Conservation (phyloP, 2,329 filamentous ascomycete genomes). For the Tolypocladium sp. region DNA sequence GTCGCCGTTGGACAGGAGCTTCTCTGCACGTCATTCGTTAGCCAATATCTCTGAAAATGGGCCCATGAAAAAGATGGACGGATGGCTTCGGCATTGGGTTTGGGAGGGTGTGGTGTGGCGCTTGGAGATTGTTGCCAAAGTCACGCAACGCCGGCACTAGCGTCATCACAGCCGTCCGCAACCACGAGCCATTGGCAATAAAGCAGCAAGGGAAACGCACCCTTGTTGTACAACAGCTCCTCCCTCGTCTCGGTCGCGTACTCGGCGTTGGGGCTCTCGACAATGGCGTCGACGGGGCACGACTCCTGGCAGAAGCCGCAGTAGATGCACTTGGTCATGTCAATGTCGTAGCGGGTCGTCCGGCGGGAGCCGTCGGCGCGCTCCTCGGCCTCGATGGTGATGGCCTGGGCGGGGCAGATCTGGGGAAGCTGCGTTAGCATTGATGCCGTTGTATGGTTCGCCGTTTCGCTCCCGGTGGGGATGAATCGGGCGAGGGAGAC, state of each 20-base stretch:
- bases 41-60: conserved; percentile 1
- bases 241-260: conserved; percentile 66
- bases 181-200: neutral
- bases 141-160: neutral
- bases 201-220: conserved; percentile 19
- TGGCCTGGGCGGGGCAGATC: conserved; percentile 95
- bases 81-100: neutral
- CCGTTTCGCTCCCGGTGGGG: neutral
- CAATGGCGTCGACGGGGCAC: conserved; percentile 91
- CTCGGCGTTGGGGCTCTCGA: conserved; percentile 54
- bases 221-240: conserved; percentile 95
- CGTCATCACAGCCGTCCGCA: neutral
- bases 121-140: neutral
- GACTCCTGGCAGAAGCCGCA: conserved; percentile 99
- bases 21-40: conserved; percentile 43
- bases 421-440: conserved; percentile 13
- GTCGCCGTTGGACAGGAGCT: conserved; percentile 80
- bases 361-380: conserved; percentile 90
- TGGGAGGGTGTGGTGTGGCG: neutral
- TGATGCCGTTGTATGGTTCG: neutral
- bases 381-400: conserved; percentile 98
- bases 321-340: conserved; percentile 99
- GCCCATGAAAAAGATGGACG: neutral
- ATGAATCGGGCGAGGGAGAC: conserved; percentile 5
- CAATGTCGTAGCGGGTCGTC: conserved; percentile 96